Base-by-base conservation (phyloP, 2,329 filamentous ascomycete genomes). In the Metarhizium anisopliae region DNA sequence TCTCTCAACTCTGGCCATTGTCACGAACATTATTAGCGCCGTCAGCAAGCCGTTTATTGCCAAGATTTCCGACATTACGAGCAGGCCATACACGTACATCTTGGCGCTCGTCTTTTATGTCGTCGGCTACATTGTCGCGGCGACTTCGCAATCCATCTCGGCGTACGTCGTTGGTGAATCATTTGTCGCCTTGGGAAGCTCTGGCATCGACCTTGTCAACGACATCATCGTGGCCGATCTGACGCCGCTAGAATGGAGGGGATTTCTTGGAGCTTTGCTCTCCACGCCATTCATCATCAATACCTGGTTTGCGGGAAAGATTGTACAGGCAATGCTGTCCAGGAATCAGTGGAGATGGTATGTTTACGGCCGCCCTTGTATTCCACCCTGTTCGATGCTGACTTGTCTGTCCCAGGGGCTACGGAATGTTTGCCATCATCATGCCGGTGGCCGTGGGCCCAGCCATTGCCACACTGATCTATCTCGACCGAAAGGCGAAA, bases 161-260 rank as follows among this genome's bases (percentile, higher is more conserved):
- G 75, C 77, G 6, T 81, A 80, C 51, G 72, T 77, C 0, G 75
- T 74, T 2, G 79, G 78, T 2, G 74, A 80, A 59, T 74, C 85
- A 11, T 82, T 86, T 65, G 83, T 84, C 55, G 74, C 77, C 0
- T 73, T 83, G 6, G 83, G 83, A 2, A 75, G 77, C 51, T 82
- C 81, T 0, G 82, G 81, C 2, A 74, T 84, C 6, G 79, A 82
- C 55, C 77, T 85, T 35, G 71, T 84, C 50, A 81, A 83, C 61
- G 81, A 85, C 59, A 80, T 86, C 52, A 82, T 85, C 60, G 78
- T 85, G 47, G 81, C 82, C 1, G 84, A 86, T 63, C 77, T 83
- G n/a, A 83, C 81, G 4, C 70, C 68, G 0, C 66, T 64, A 67
- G 79, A 70, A 60, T 71, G 68, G 69, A 62, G 68, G 36, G 68